Percentiles rank a stretch among this genome's conserved stretches.
Evolutionary conservation across 805 yeast species (phyloP).

Genomic region (Diddensiella transvaalensis): DNA sequence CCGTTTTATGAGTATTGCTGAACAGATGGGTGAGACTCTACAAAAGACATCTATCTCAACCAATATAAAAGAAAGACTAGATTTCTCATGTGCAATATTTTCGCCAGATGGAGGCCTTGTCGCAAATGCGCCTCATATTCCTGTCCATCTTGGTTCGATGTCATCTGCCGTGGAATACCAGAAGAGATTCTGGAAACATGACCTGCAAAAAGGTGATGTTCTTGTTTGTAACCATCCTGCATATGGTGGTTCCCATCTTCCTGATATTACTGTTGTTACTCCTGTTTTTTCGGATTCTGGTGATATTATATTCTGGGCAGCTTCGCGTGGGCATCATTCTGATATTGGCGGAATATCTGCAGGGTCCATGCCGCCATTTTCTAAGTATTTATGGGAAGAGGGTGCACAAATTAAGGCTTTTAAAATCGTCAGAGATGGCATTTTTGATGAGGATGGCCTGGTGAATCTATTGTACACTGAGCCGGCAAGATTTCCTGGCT

Average conservation of each 20-base stretch:
- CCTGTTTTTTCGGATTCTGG: conserved; percentile 64
- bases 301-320: conserved; percentile 56
- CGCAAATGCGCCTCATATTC: conserved; percentile 84
- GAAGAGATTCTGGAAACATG: conserved; percentile 59
- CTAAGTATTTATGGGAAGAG: conserved; percentile 78
- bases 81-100: conserved; percentile 79
- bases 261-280: conserved; percentile 86
- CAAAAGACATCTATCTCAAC: conserved; percentile 77
- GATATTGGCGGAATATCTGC: conserved; percentile 93
- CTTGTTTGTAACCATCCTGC: conserved; percentile 74
- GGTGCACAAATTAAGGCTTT: conserved; percentile 84
- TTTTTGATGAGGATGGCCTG: conserved; percentile 69
- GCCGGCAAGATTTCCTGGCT: conserved; percentile 79
- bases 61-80: conserved; percentile 76
- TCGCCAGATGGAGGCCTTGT: conserved; percentile 69
- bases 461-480: conserved; percentile 57
- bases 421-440: conserved; percentile 66
- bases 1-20: conserved; percentile 86
- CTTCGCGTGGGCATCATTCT: conserved; percentile 93
- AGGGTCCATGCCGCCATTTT: conserved; percentile 91
- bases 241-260: conserved; percentile 78
- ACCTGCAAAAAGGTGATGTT: conserved; percentile 67
- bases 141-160: conserved; percentile 84
- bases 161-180: conserved; percentile 70
- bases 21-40: conserved; percentile 77